These are phyloP conservation scores for Juglanconis juglandina DNA, from an alignment of 2,329 filamentous ascomycete genomes.

Conservation along the genomic window DNA sequence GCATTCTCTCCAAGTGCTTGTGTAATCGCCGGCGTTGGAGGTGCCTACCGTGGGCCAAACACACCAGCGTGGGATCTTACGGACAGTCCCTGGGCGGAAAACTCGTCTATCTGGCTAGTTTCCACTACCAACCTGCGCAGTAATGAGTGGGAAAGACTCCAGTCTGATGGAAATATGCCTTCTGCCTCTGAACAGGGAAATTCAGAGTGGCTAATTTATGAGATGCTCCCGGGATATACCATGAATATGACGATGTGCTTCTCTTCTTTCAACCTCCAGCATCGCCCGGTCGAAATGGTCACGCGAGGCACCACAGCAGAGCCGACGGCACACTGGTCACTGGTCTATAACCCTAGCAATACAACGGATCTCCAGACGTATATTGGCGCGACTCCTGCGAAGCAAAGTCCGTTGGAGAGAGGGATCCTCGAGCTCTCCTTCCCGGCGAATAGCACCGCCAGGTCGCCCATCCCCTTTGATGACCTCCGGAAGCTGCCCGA, in stretches of 20 bases:
- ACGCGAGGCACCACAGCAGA: not conserved
- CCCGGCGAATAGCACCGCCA: not conserved
- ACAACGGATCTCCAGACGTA: not conserved
- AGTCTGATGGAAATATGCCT: not conserved
- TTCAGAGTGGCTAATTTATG: not conserved
- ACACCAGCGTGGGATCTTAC: not conserved
- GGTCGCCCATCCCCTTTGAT: not conserved
- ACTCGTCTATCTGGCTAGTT: conserved; percentile 2
- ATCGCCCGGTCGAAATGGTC: not conserved
- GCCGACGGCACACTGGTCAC: not conserved
- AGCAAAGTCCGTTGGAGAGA: not conserved
- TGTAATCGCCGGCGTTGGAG: not conserved
- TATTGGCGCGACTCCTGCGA: not conserved
- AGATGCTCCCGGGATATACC: not conserved
- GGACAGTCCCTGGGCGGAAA: conserved; percentile 1
- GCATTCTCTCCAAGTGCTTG: not conserved
- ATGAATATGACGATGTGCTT: conserved; percentile 2
- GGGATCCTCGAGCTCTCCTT: not conserved
- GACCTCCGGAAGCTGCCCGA: not conserved
- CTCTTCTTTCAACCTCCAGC: not conserved
- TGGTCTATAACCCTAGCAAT: not conserved
- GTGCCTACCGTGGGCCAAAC: not conserved
- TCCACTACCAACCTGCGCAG: not conserved
- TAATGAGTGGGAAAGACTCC: not conserved
- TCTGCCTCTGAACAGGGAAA: not conserved